Evolutionary conservation across 2,329 filamentous ascomycete species (phyloP), one percentile per base, ranked within the genome.

Genomic region (Rosellinia necatrix): DNA sequence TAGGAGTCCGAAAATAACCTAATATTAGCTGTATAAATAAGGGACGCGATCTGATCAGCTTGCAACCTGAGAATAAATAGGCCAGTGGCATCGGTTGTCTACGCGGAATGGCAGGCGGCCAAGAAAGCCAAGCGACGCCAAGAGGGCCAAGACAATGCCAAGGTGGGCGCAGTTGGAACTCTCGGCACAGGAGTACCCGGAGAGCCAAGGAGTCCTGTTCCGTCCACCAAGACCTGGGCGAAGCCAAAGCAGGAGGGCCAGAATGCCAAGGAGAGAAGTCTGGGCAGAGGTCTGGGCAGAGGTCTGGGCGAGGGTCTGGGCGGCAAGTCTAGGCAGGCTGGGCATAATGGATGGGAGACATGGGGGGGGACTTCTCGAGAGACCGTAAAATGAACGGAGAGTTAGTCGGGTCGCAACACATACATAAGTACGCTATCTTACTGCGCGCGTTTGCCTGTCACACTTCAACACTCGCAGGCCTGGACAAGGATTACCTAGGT

Each of bases 101-200:
- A 15, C 5, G 6, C 8, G 6, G 4, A 4, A n/a, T 32, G 35
- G 44, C 32, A 48, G 9, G 48, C 15, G 57, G 63, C 59, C 58
- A 63, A 63, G 59, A 17, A 4, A 3, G 43, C 43, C 47, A 41
- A 30, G 30, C 30, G 17, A 10, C 10, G 38, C 38, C 38, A 42
- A 42, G n/a, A 32, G 32, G 15, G 42, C 59, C 53, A 59, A 59
- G 58, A 52, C 7, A 19, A 21, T 44, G 53, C 43, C 46, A 60
- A 64, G 53, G 65, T 65, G 56, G 64, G 66, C 64, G 66, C 65
- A 67, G 67, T 61, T 56, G 37, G 63, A 43, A 66, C 58, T 64
- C 61, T 67, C 61, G 66, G 65, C 64, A 64, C 49, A 64, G 62
- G 62, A 65, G 66, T 55, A 64, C 59, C 64, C 59, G 56, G 56